These are phyloP conservation scores for Fusarium solani-melongenae DNA, from an alignment of 2,329 filamentous ascomycete genomes.

Conservation along the genomic window DNA sequence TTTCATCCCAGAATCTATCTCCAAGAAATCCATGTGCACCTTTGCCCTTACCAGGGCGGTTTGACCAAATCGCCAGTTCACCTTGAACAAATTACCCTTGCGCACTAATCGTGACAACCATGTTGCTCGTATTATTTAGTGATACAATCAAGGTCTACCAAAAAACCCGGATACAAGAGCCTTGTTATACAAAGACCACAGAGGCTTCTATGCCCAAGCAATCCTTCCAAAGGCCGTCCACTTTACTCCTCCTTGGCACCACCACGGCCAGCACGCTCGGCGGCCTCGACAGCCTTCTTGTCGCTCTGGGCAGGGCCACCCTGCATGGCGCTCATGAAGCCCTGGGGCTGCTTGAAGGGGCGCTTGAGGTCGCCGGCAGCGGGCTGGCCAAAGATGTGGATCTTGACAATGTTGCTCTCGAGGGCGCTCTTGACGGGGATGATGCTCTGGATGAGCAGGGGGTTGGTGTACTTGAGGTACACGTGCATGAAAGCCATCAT, in stretches of 20 bases:
- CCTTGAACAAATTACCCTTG: conserved; percentile 9
- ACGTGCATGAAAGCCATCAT: conserved; percentile 99
- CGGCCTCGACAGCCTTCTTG: conserved; percentile 85
- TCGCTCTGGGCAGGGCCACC: conserved; percentile 85
- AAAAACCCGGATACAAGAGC: background rate
- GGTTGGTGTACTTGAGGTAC: conserved; percentile 99
- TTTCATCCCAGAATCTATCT: background rate
- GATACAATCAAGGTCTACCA: conserved; percentile 33
- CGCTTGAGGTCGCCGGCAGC: conserved; percentile 92
- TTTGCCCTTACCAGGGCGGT: background rate
- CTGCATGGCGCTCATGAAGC: conserved; percentile 84
- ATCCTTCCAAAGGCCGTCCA: conserved; percentile 2
- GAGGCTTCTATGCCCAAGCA: background rate
- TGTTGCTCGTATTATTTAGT: conserved; percentile 11
- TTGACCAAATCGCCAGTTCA: background rate
- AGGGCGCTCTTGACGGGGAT: conserved; percentile 96
- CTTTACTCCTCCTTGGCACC: conserved; percentile 78
- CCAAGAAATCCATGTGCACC: background rate
- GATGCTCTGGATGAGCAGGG: conserved; percentile 97
- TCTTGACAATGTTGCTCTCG: conserved; percentile 96
- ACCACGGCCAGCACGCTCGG: conserved; percentile 79
- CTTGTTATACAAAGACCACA: conserved; percentile 15
- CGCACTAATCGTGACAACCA: conserved; percentile 11
- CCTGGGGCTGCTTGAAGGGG: conserved; percentile 89
- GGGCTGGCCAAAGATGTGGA: conserved; percentile 88